Evolutionary conservation across 164 flowering plant species (phyloP).

Genomic region (Chimonanthus praecox): DNA sequence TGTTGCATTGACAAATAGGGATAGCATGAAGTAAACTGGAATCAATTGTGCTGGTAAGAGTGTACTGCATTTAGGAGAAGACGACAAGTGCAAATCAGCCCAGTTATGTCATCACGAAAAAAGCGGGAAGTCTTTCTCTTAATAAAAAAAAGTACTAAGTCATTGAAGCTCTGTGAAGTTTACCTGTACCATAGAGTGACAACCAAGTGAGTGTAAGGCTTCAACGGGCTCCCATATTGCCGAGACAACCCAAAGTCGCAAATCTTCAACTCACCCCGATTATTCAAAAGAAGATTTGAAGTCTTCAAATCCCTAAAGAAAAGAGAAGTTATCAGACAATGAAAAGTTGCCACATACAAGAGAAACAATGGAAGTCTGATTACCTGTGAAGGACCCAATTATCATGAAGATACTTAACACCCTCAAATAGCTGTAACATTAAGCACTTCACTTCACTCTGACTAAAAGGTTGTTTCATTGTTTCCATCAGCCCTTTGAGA

Average conservation of each 20-base stretch:
- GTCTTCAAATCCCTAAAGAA: slow-evolving; percentile 72
- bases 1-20: too few relatives aligned
- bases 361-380: background rate
- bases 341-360: background rate
- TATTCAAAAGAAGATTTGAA: slow-evolving; percentile 87
- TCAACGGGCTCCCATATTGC: slow-evolving; percentile 97
- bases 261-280: slow-evolving; percentile 92
- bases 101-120: too few relatives aligned
- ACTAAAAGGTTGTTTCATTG: slow-evolving; percentile 85
- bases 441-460: slow-evolving; percentile 95
- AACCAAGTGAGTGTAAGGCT: slow-evolving; percentile 93
- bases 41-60: too few relatives aligned
- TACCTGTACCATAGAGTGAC: slow-evolving; percentile 99
- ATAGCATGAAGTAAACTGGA: too few relatives aligned
- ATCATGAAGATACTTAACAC: slow-evolving; percentile 92
- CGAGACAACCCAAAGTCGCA: slow-evolving; percentile 98
- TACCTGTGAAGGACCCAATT: slow-evolving; percentile 91
- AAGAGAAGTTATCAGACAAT: background rate
- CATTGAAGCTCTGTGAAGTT: background rate
- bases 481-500: slow-evolving; percentile 84
- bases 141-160: background rate
- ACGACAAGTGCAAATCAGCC: too few relatives aligned
- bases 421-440: slow-evolving; percentile 86
- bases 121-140: background rate
- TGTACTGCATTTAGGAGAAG: too few relatives aligned